Evolutionary conservation across 371 early-diverging fungal species (phyloP), one percentile per base, ranked within the genome.

Genomic region (Sporodiniella umbellata): DNA sequence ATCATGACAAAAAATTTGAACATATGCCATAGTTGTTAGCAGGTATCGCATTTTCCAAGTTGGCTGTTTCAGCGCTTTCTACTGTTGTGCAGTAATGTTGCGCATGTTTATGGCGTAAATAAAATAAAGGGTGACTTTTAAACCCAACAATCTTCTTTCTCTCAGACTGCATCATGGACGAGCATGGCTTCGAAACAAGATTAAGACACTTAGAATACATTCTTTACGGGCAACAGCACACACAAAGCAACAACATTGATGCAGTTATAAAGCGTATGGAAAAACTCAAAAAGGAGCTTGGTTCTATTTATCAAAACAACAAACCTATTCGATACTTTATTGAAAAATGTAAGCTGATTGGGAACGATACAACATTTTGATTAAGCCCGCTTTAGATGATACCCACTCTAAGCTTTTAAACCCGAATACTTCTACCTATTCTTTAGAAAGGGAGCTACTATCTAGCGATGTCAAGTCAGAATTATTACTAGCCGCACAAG

Each of bases 401-500:
- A 51, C 56, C 6, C 61, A 78, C 24, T 68, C 70, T 8, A 81
- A 79, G 24, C 22, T 77, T 33, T 45, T 78, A 15, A 69, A 71
- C 50, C 78, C 64, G 14, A 54, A 57, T 12, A 56, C 72, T 23
- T 68, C 77, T 7, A 68, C 71, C 11, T 68, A 73, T 45, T 60
- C 70, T 4, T 28, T 77, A 42, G 83, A 80, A 49, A 64, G 75
- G 14, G 83, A 80, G 23, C 31, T 78, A 25, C 47, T 83, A 49
- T 54, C 78, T 18, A 54, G 78, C n/a, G 78, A 75, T 22, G 77
- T 81, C 11, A 83, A 83, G 50, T 54, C 66, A 3, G 83, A 83
- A 48, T 67, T 83, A 8, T 51, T 81, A 30, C 33, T 80, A 18
- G 77, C 80, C 12, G 79, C 81, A 11, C 62, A 73, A 43, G 78